A percentile compares a stretch with the other conserved stretches of the same genome.
Conservation (phyloP, 2,329 filamentous ascomycete genomes). For the Penicillium sp. region DNA sequence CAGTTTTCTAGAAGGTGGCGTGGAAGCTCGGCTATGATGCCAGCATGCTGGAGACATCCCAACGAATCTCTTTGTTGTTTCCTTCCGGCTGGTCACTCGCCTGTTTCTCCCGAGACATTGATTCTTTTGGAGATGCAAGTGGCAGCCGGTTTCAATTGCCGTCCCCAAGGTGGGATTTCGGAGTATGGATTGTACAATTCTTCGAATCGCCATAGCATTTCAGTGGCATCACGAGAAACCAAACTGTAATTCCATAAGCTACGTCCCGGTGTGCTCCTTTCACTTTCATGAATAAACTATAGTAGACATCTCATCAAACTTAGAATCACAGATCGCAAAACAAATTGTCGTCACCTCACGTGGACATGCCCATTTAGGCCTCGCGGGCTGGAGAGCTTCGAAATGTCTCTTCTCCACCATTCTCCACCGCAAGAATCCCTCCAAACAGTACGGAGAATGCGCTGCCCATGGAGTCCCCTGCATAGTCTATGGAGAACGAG, state of each 20-base stretch:
- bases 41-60: constrained; percentile 6
- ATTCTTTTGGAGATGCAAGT: neutral
- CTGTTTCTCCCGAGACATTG: constrained; percentile 8
- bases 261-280: neutral
- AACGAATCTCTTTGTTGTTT: neutral
- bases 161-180: neutral
- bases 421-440: constrained; percentile 28
- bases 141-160: neutral
- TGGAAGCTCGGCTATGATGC: constrained; percentile 17
- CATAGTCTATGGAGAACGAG: neutral
- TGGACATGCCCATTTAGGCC: constrained; percentile 15
- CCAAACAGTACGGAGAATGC: constrained; percentile 27
- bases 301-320: neutral
- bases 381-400: constrained; percentile 4
- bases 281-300: neutral
- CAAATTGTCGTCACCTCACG: constrained; percentile 15
- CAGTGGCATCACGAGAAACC: neutral
- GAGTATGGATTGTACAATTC: neutral
- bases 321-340: neutral
- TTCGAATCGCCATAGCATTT: neutral
- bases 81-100: neutral
- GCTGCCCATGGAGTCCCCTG: constrained; percentile 24
- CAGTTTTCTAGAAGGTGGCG: constrained; percentile 29
- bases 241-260: neutral
- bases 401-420: constrained; percentile 24